Conservation (phyloP, 129 eudicot species). For the Tagetes patula region DNA sequence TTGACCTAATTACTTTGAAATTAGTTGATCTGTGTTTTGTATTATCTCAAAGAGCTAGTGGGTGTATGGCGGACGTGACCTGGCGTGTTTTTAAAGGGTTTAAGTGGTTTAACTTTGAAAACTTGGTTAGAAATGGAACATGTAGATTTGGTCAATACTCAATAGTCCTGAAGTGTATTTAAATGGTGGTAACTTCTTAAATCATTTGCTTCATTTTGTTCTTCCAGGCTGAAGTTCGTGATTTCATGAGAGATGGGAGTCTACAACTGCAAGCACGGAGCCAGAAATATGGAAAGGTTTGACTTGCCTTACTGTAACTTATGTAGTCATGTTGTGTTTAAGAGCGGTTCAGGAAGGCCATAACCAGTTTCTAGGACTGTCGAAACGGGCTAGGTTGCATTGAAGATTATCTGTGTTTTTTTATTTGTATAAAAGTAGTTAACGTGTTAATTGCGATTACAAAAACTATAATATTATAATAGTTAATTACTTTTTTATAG, state of each 20-base stretch:
- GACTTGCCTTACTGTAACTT: constrained; percentile 4
- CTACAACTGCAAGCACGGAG: constrained; percentile 95
- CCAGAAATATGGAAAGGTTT: constrained; percentile 96
- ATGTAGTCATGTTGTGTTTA: neutral
- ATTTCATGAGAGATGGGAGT: constrained; percentile 87
- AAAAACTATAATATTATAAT: neutral
- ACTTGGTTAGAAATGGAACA: neutral
- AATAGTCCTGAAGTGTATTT: neutral
- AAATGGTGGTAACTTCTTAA: neutral
- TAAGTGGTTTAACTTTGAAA: neutral
- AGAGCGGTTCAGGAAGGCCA: neutral
- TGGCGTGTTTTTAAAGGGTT: neutral
- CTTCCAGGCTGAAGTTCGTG: constrained; percentile 87
- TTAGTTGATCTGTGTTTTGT: neutral
- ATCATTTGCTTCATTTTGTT: constrained; percentile 17
- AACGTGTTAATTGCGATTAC: neutral
- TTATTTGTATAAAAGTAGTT: neutral
- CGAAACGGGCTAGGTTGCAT: neutral
- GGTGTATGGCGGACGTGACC: neutral
- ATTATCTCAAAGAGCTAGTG: neutral
- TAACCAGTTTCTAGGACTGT: neutral
- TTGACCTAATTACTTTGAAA: neutral
- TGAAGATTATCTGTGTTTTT: too few species aligned
- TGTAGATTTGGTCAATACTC: neutral
- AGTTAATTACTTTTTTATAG: neutral